Evolutionary conservation across 371 early-diverging fungal genomes (phyloP).

Genomic region (Rhizopus sp.): DNA sequence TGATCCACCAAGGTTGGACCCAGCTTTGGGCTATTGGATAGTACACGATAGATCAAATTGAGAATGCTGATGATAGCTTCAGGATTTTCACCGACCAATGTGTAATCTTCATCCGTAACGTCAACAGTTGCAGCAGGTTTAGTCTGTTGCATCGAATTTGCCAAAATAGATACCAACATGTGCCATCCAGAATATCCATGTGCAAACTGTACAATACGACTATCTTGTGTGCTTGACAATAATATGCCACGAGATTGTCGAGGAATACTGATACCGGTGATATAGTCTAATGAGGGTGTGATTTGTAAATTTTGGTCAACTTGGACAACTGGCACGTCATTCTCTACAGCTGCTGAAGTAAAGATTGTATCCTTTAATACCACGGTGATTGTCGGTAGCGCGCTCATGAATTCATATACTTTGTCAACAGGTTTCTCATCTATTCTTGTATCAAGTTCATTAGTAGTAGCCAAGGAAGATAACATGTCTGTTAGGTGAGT

Average conservation of each 20-base stretch:
- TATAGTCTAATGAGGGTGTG: constrained; percentile 5
- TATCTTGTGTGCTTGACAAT: constrained; percentile 13
- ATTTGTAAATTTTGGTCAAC: constrained; percentile 23
- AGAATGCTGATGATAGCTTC: constrained; percentile 30
- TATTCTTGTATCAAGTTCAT: background rate
- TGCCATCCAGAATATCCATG: constrained; percentile 41
- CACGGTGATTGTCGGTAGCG: constrained; percentile 23
- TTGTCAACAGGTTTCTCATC: constrained; percentile 4
- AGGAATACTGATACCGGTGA: constrained; percentile 22
- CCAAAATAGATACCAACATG: constrained; percentile 26
- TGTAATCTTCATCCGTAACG: constrained; percentile 22
- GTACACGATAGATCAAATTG: constrained; percentile 27
- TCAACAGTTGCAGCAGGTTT: background rate
- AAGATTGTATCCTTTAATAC: constrained; percentile 16
- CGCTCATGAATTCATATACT: constrained; percentile 34
- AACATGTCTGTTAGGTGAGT: constrained; percentile 29
- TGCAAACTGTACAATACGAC: constrained; percentile 29
- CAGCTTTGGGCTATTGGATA: constrained; percentile 24
- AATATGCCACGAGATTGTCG: constrained; percentile 24
- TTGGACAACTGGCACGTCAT: constrained; percentile 7
- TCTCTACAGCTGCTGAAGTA: constrained; percentile 11
- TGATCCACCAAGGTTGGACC: constrained; percentile 29
- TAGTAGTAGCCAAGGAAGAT: constrained; percentile 26
- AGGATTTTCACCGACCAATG: constrained; percentile 20
- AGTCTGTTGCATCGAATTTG: constrained; percentile 17